phyloP scores from a whole-genome alignment of 495 filamentous ascomycete species.

The Monascus purpureus region DNA sequence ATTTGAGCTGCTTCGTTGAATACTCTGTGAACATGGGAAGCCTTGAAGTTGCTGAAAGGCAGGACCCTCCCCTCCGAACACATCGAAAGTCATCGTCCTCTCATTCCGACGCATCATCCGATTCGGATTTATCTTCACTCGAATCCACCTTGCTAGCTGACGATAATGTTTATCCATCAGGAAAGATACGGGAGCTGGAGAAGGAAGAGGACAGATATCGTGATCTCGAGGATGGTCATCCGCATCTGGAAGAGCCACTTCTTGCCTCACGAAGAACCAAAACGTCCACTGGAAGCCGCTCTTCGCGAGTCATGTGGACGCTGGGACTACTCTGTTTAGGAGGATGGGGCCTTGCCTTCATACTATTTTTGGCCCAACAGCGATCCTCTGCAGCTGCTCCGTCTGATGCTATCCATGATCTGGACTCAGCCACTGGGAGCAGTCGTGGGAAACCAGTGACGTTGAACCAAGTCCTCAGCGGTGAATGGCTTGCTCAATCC shows the following conservation, averaged over 20 bases:
- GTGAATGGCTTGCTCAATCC: slow-evolving; percentile 51
- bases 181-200: neutral
- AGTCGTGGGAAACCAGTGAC: slow-evolving; percentile 66
- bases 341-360: slow-evolving; percentile 67
- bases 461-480: slow-evolving; percentile 61
- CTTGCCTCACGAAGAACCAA: slow-evolving; percentile 10
- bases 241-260: slow-evolving; percentile 15
- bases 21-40: slow-evolving; percentile 17
- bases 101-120: slow-evolving; percentile 20
- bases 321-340: slow-evolving; percentile 52
- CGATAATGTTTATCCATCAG: slow-evolving; percentile 7
- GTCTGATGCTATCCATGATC: slow-evolving; percentile 25
- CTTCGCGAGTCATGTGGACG: slow-evolving; percentile 53
- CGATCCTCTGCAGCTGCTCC: slow-evolving; percentile 13
- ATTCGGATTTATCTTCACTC: slow-evolving; percentile 27
- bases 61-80: slow-evolving; percentile 15
- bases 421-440: slow-evolving; percentile 49
- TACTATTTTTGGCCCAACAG: slow-evolving; percentile 52
- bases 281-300: slow-evolving; percentile 16
- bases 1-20: slow-evolving; percentile 2
- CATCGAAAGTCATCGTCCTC: slow-evolving; percentile 15
- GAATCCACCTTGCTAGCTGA: slow-evolving; percentile 20
- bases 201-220: slow-evolving; percentile 15
- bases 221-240: slow-evolving; percentile 25
- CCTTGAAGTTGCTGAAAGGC: slow-evolving; percentile 12